Percentiles rank a stretch among this genome's conserved stretches.
Evolutionary conservation across 768 basidiomycete species (phyloP).

Genomic region (Rhizopogon roseolus): DNA sequence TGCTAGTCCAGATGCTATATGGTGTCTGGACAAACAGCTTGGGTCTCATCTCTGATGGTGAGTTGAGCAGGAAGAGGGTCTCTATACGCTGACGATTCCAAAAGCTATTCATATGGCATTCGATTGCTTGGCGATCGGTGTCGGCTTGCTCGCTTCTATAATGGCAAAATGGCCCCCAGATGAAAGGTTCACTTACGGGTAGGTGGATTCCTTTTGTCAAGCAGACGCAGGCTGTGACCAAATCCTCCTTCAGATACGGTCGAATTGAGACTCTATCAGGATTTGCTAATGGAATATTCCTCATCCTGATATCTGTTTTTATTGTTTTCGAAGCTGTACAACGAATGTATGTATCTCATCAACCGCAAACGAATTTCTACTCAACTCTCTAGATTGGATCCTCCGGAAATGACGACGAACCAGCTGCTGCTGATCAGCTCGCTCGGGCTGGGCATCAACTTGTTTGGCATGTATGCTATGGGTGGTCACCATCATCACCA

Average conservation of each 20-base stretch:
- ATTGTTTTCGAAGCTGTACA: slow-evolving; percentile 98
- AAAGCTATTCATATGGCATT: slow-evolving; percentile 99
- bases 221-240: not conserved
- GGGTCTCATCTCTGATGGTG: slow-evolving; percentile 95
- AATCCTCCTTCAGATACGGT: slow-evolving; percentile 59
- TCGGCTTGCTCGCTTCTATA: slow-evolving; percentile 92
- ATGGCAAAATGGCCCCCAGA: slow-evolving; percentile 99
- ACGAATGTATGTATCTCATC: slow-evolving; percentile 57
- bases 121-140: slow-evolving; percentile 95
- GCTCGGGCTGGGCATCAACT: slow-evolving; percentile 86
- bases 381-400: slow-evolving; percentile 58
- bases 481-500: slow-evolving; percentile 90
- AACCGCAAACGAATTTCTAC: not conserved
- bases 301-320: slow-evolving; percentile 92
- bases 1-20: slow-evolving; percentile 96
- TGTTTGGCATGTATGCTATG: slow-evolving; percentile 99
- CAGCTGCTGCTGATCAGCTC: slow-evolving; percentile 88
- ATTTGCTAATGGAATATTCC: slow-evolving; percentile 95
- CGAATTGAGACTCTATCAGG: slow-evolving; percentile 97
- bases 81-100: slow-evolving; percentile 1
- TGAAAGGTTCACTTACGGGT: slow-evolving; percentile 94
- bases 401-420: slow-evolving; percentile 96
- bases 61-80: slow-evolving; percentile 16
- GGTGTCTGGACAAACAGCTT: slow-evolving; percentile 97
- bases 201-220: slow-evolving; percentile 16